Base-by-base conservation (phyloP, 106 monocot genomes). In the Platanthera zijinensis region DNA sequence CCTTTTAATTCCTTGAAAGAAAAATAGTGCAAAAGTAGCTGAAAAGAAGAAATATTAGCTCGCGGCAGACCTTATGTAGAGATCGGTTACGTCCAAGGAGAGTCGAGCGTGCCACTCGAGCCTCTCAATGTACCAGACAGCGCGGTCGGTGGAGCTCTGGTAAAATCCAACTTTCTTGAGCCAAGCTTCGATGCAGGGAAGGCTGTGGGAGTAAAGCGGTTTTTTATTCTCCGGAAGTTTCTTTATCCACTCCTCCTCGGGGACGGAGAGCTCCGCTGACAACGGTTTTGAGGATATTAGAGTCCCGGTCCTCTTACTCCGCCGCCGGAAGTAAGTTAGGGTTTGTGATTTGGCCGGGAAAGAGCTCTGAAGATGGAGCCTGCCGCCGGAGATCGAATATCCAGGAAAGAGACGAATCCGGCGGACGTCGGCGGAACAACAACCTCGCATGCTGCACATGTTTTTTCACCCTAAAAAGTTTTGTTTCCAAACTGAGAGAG, bases 181-280 rank as follows among this genome's bases (percentile, higher is more conserved):
- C 99, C 94, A 99, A 10, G 92, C 90, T 74, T 94, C 99, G 73
- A 99, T 92, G 80, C 90, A 92, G 7, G 92, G 94, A n/a, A 99
- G 82, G 84, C 99, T 99, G 81, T 99, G 99, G 53, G 94, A 82
- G 74, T 99, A 99, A 25, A 99, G 85, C 4, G 99, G 92, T 83
- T 94, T 92, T 87, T 95, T 94, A 85, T 84, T 90, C 46, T 99
- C 99, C 25, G 99, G 99, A 6, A 99, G 88, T 86, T 88, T 92
- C 86, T 89, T 92, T 72, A 99, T 76, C 94, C 99, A 94, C 78
- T 90, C 89, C 52, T 89, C 88, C 52, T 82, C 90, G 10, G 83
- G 45, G 28, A 78, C 70, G 69, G 87, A 73, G 52, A 83, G 83
- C 75, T 83, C 82, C 6, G 84, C 77, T 5, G 76, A 83, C 49